Percentiles rank a stretch among this genome's conserved stretches.
phyloP scores from a whole-genome alignment of 345 rosid species.

The Gossypium australe region DNA sequence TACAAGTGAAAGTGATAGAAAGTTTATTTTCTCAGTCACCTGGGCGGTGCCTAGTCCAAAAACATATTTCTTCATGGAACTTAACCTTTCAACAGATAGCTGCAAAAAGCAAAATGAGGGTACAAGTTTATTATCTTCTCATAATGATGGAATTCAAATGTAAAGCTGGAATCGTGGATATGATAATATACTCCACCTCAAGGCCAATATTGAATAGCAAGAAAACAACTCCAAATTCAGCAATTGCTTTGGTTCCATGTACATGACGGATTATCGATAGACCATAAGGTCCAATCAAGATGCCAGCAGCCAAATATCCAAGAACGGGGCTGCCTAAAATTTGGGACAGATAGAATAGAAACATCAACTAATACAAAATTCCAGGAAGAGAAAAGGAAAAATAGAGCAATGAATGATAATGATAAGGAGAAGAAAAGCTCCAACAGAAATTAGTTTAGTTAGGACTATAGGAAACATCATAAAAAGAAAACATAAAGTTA shows the following conservation, averaged over 20 bases:
- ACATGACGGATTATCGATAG: conserved; percentile 95
- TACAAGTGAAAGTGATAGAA: conserved; percentile 3
- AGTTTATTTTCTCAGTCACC: conserved; percentile 39
- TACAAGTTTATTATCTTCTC: conserved; percentile 19
- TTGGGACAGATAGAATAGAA: conserved; percentile 32
- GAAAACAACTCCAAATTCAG: conserved; percentile 99
- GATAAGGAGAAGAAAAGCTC: neutral
- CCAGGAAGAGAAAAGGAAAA: neutral
- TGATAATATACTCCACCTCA: conserved; percentile 54
- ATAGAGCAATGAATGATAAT: neutral
- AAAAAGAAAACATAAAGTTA: conserved; percentile 2
- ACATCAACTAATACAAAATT: conserved; percentile 20
- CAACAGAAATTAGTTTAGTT: neutral
- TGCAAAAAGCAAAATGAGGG: conserved; percentile 34
- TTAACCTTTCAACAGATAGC: conserved; percentile 99
- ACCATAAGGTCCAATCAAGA: conserved; percentile 96
- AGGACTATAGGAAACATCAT: conserved; percentile 3
- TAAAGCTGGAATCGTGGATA: conserved; percentile 15
- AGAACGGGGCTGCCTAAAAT: conserved; percentile 96
- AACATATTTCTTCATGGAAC: conserved; percentile 99
- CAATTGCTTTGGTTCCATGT: conserved; percentile 95
- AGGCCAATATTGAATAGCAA: conserved; percentile 95
- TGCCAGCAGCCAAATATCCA: conserved; percentile 99
- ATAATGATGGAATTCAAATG: conserved; percentile 17
- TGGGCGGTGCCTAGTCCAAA: conserved; percentile 96